Base-by-base conservation (phyloP, 768 basidiomycete genomes). In the Trametes elegans region DNA sequence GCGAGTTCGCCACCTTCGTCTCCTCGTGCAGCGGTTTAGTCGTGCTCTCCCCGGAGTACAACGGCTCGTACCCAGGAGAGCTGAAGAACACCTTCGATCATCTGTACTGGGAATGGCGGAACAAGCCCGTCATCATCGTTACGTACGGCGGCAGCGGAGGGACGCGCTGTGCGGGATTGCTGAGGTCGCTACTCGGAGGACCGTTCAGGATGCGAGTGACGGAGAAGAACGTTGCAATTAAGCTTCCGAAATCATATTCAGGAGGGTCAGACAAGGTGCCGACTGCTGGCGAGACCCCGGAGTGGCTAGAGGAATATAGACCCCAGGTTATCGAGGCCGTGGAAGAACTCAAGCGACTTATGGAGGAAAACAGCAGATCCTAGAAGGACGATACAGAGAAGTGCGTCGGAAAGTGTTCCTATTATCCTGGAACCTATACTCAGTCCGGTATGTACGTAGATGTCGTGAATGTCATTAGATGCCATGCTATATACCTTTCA, bases 61-160 rank as follows among this genome's bases (percentile, higher is more conserved):
- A 76, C 63, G 70, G 72, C 62, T 65, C 68, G 3, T 68, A 68
- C 62, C 73, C 75, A 10, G 73, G 69, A 11, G 58, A 66, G 38
- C 62, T 76, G 44, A 76, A 76, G 62, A 72, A 73, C 58, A 67
- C 71, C 14, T 47, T 76, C 40, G 75, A 76, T 61, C 71, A 73
- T 41, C 63, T 76, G 23, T 75, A 67, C 63, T 55, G 65, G 58
- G 75, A 76, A 55, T 76, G 73, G 73, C 38, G 28, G 3, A 66
- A 56, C 5, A 71, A 73, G 61, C 71, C 72, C 0, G 68, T 68
- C 18, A 27, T 62, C 19, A 51, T 75, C 40, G 55, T 74, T 34
- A 68, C 72, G 11, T 72, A 70, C 46, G 75, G 73, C 8, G 65
- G 65, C 27, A 58, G 63, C 2, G 75, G 75, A 1, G 74, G 75